Evolutionary conservation across 176 grass and related monocot genomes (phyloP), one percentile per base, ranked within the genome.

Genomic region (Cenchrus purpureus): DNA sequence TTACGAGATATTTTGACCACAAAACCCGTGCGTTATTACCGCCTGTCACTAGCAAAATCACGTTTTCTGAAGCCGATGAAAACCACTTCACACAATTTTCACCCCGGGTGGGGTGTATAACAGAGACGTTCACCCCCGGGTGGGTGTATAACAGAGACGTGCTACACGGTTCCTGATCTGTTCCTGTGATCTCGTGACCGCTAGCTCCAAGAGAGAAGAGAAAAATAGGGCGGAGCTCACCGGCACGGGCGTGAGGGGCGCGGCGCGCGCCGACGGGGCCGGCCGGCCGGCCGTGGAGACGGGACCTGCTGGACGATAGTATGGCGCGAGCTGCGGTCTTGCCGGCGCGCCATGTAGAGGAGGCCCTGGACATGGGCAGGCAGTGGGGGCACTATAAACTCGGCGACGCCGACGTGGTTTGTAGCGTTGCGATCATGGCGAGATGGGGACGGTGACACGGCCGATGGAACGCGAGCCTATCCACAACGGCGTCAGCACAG

Each of bases 391-490:
- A n/a, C 43, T 65, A 75, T 83, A 46, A 60, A 60, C 58, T 4
- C 8, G 73, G 50, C 72, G 86, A 83, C 48, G 65, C 66, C 69
- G 74, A 83, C 52, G 86, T n/a, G 37, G 61, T 77, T 65, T 86
- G 88, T 86, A 82, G 17, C 5, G 10, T 71, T 70, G 54, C 12
- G 46, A 76, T 81, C 11, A 62, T 75, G 58, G 74, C 14, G 32
- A 14, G 31, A 20, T 0, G 70, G 84, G 51, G 77, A 69, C 25
- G 71, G 53, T 62, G 87, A 81, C 77, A 29, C 63, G 54, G 83
- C 78, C 79, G 4, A 34, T 15, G 44, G 8, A 25, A 25, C 11
- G 69, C 44, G 44, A 74, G 61, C n/a, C 64, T 82, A 85, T 85
- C 88, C 88, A 25, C 50, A 69, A 5, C 43, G 75, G 58, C 20